These are phyloP conservation scores for Salvia miltiorrhiza DNA, from an alignment of 257 asterid genomes.

Conservation along the genomic window DNA sequence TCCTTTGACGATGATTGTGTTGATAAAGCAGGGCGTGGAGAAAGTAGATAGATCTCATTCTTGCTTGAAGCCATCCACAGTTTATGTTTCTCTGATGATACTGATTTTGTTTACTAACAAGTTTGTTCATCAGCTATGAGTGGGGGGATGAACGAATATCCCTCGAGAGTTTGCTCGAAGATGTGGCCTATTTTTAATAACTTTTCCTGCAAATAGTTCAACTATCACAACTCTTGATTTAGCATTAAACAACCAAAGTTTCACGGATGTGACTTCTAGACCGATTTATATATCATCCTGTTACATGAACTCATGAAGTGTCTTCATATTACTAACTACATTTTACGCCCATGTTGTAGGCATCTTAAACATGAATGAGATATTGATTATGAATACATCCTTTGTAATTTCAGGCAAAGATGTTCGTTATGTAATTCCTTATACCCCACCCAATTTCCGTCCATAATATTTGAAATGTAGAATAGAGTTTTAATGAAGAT, in stretches of 20 bases:
- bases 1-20: not conserved
- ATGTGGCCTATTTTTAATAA: constrained; percentile 81
- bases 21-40: not conserved
- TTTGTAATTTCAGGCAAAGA: not conserved
- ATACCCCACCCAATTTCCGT: not conserved
- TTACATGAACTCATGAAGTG: not conserved
- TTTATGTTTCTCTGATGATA: not conserved
- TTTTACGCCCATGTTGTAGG: not conserved
- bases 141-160: constrained; percentile 64
- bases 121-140: constrained; percentile 50
- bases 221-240: not conserved
- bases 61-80: not conserved
- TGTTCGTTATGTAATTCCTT: not conserved
- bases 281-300: not conserved
- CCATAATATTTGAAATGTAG: not conserved
- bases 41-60: not conserved
- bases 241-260: not conserved
- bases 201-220: constrained; percentile 58
- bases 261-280: not conserved
- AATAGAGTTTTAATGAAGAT: not conserved
- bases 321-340: not conserved
- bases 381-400: not conserved
- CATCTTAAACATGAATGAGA: not conserved
- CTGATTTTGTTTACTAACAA: not conserved
- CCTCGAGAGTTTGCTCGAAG: constrained; percentile 89